Conservation (phyloP, 2,329 filamentous ascomycete genomes). For the Neonectria magnoliae region DNA sequence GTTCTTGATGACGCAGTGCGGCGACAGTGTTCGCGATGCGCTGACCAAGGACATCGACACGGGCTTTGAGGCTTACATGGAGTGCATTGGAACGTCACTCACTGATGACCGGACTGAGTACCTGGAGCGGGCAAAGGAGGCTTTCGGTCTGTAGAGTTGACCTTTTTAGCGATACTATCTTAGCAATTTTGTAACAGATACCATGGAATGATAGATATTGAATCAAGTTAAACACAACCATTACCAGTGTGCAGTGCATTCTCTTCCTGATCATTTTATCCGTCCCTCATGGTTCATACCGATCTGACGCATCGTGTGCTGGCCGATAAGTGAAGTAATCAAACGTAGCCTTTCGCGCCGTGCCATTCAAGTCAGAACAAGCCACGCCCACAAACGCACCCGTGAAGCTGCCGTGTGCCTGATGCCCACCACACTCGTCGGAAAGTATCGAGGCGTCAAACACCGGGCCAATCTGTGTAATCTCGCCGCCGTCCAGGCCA, state of each 20-base stretch:
- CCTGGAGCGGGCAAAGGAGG: conserved; percentile 58
- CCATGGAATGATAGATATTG: not conserved
- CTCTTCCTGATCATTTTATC: not conserved
- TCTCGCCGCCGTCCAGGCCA: conserved; percentile 55
- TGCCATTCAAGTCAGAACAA: conserved; percentile 65
- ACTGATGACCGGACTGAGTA: conserved; percentile 50
- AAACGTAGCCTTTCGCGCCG: conserved; percentile 57
- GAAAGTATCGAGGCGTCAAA: conserved; percentile 68
- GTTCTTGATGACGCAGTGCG: conserved; percentile 60
- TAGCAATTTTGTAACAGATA: not conserved
- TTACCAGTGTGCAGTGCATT: not conserved
- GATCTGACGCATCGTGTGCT: conserved; percentile 51
- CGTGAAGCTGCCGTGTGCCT: conserved; percentile 70
- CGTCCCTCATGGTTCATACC: conserved; percentile 5
- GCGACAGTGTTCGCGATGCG: conserved; percentile 41
- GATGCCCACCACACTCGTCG: conserved; percentile 72
- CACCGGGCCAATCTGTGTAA: conserved; percentile 63
- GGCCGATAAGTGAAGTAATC: conserved; percentile 64
- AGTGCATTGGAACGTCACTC: conserved; percentile 54
- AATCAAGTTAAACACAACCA: not conserved
- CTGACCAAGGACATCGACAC: conserved; percentile 52
- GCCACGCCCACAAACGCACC: conserved; percentile 69
- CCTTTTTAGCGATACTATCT: too few species aligned
- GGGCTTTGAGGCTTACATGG: conserved; percentile 59
- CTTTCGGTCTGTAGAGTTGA: conserved; percentile 51